A percentile compares a stretch with the other conserved stretches of the same genome.
phyloP scores from a whole-genome alignment of 2,329 filamentous ascomycete species.

The Pseudogymnoascus sp. region DNA sequence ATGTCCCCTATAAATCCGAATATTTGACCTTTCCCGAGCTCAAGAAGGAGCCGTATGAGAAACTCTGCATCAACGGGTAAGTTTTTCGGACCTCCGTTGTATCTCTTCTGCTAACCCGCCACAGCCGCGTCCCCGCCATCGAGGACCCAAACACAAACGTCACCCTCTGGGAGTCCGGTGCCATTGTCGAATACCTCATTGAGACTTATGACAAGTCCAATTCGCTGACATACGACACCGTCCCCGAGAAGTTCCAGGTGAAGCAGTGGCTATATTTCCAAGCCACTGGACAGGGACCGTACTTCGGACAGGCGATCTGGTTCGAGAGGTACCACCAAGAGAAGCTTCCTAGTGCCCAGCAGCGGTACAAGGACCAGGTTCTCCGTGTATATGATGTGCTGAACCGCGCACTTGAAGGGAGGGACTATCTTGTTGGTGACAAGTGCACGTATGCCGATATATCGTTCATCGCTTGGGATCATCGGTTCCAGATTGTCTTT shows the following conservation, averaged over 20 bases:
- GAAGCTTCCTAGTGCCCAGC: slow-evolving; percentile 32
- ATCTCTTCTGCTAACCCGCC: neutral
- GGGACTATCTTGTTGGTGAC: slow-evolving; percentile 30
- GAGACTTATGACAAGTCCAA: slow-evolving; percentile 32
- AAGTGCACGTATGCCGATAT: slow-evolving; percentile 32
- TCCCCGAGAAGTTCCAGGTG: slow-evolving; percentile 24
- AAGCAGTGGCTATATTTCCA: slow-evolving; percentile 33
- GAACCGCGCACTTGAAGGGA: slow-evolving; percentile 29
- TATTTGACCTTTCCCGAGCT: slow-evolving; percentile 25
- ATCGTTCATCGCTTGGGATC: slow-evolving; percentile 28
- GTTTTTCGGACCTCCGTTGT: slow-evolving; percentile 7
- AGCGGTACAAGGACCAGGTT: slow-evolving; percentile 36
- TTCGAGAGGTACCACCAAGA: slow-evolving; percentile 28
- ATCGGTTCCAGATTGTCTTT: slow-evolving; percentile 2
- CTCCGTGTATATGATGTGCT: slow-evolving; percentile 34
- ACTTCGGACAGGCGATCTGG: slow-evolving; percentile 30
- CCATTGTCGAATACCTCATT: slow-evolving; percentile 35
- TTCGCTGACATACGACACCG: slow-evolving; percentile 27
- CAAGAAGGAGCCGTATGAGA: slow-evolving; percentile 31
- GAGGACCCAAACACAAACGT: slow-evolving; percentile 34
- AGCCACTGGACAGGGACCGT: slow-evolving; percentile 29
- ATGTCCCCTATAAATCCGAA: slow-evolving; percentile 12
- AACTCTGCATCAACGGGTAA: slow-evolving; percentile 19
- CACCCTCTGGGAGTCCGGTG: slow-evolving; percentile 36
- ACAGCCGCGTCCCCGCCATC: slow-evolving; percentile 18